Percentiles rank a stretch among this genome's conserved stretches.
phyloP scores from a whole-genome alignment of 805 yeast species.

The Metschnikowia amazonensis region DNA sequence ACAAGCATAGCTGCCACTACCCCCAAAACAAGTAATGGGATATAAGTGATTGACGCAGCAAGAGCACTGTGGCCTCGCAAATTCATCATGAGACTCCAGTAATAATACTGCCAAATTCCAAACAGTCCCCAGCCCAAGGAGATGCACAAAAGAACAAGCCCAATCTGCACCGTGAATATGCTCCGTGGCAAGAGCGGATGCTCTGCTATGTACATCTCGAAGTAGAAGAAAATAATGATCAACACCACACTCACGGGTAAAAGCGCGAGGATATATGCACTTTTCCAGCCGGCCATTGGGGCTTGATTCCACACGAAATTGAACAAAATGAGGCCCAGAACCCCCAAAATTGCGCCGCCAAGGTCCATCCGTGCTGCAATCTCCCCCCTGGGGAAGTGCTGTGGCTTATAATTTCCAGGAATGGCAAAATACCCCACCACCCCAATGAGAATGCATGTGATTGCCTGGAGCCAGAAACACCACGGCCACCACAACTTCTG shows the following conservation, averaged over 20 bases:
- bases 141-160: conserved; percentile 47
- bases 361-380: conserved; percentile 17
- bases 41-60: conserved; percentile 36
- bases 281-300: conserved; percentile 65
- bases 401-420: conserved; percentile 26
- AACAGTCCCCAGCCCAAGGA: conserved; percentile 75
- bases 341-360: conserved; percentile 53
- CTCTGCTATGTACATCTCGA: conserved; percentile 44
- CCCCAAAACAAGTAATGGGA: conserved; percentile 52
- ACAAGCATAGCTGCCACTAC: conserved; percentile 51
- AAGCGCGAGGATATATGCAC: conserved; percentile 54
- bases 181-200: conserved; percentile 54
- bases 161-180: conserved; percentile 42
- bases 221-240: conserved; percentile 39
- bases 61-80: conserved; percentile 44
- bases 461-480: conserved; percentile 49
- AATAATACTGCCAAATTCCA: conserved; percentile 69
- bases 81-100: conserved; percentile 48
- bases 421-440: conserved; percentile 33
- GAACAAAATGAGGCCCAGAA: conserved; percentile 56
- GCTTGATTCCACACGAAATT: conserved; percentile 76
- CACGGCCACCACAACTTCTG: conserved; percentile 57
- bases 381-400: conserved; percentile 13
- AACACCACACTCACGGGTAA: conserved; percentile 49
- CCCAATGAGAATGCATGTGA: conserved; percentile 33